These are phyloP conservation scores for Penicillium olsonii DNA, from an alignment of 2,329 filamentous ascomycete genomes.

Conservation along the genomic window DNA sequence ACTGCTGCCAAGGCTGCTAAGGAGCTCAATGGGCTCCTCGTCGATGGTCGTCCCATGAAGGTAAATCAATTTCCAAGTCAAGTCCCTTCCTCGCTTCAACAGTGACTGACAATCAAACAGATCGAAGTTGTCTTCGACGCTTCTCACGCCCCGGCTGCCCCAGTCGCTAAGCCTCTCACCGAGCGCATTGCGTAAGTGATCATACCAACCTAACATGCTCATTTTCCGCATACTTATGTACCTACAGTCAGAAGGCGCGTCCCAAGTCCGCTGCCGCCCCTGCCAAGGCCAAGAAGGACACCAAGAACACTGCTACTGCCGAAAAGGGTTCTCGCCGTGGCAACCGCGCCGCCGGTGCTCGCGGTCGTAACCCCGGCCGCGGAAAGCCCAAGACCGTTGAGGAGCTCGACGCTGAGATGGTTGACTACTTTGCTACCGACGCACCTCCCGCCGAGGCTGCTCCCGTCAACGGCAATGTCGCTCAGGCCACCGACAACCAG, in stretches of 20 bases:
- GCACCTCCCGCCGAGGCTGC: slow-evolving; percentile 45
- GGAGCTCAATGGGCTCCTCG: slow-evolving; percentile 82
- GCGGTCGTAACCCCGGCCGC: slow-evolving; percentile 63
- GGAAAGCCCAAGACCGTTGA: slow-evolving; percentile 85
- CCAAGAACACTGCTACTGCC: slow-evolving; percentile 5
- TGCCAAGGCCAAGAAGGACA: slow-evolving; percentile 60
- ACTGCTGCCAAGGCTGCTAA: slow-evolving; percentile 82
- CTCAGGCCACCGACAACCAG: slow-evolving; percentile 52
- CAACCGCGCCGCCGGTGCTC: slow-evolving; percentile 51
- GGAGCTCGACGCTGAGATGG: slow-evolving; percentile 97
- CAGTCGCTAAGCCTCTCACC: slow-evolving; percentile 71
- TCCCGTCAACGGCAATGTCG: slow-evolving; percentile 49
- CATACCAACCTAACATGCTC: background rate
- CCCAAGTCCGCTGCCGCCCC: slow-evolving; percentile 78
- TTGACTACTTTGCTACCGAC: slow-evolving; percentile 75
- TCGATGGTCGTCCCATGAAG: slow-evolving; percentile 90
- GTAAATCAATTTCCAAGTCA: too few species aligned
- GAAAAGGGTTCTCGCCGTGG: slow-evolving; percentile 26
- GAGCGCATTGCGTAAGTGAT: slow-evolving; percentile 74
- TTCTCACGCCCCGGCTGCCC: slow-evolving; percentile 66
- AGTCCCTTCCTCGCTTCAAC: slow-evolving; percentile 17
- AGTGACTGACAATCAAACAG: slow-evolving; percentile 44
- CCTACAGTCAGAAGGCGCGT: slow-evolving; percentile 64
- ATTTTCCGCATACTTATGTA: slow-evolving; percentile 24
- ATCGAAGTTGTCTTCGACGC: slow-evolving; percentile 90